These are phyloP conservation scores for Emericellopsis terricola DNA, from an alignment of 495 filamentous ascomycete genomes.

Conservation along the genomic window DNA sequence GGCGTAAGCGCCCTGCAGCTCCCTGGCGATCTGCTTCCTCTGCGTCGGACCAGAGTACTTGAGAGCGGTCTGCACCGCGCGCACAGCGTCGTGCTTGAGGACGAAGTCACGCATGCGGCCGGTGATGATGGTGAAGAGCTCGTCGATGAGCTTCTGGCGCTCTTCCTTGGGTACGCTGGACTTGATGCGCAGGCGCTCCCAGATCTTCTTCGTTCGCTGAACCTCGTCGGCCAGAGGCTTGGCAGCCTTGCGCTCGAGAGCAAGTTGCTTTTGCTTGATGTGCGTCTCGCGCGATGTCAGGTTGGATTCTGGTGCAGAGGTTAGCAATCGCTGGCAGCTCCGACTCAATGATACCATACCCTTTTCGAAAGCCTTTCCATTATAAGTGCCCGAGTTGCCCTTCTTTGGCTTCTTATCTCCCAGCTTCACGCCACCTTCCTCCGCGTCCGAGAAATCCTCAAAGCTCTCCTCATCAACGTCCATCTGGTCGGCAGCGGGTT, in stretches of 20 bases:
- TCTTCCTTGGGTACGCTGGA: conserved; percentile 77
- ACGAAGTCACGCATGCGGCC: conserved; percentile 86
- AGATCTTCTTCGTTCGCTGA: conserved; percentile 82
- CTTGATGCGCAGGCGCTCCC: conserved; percentile 84
- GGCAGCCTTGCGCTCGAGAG: conserved; percentile 72
- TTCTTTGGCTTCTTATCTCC: conserved; percentile 3
- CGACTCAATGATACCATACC: conserved; percentile 7
- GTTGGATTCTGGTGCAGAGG: background rate
- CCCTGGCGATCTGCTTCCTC: conserved; percentile 67
- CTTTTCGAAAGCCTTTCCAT: conserved; percentile 13
- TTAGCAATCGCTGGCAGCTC: conserved; percentile 2
- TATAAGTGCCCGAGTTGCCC: conserved; percentile 6
- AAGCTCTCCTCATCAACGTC: conserved; percentile 19
- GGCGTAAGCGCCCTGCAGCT: conserved; percentile 72
- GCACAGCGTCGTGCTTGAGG: conserved; percentile 92
- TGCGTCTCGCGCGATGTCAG: conserved; percentile 66
- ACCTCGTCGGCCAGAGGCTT: conserved; percentile 87
- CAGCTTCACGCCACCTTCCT: conserved; percentile 14
- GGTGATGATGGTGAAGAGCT: conserved; percentile 80
- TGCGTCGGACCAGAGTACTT: conserved; percentile 83
- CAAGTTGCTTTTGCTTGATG: conserved; percentile 76
- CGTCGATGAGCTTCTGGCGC: conserved; percentile 65
- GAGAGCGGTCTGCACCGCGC: conserved; percentile 86
- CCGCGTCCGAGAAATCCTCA: conserved; percentile 15
- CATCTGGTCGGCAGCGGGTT: conserved; percentile 7